Base-by-base conservation (phyloP, 2,329 filamentous ascomycete genomes). In the Aspergillus pseudoterreus region DNA sequence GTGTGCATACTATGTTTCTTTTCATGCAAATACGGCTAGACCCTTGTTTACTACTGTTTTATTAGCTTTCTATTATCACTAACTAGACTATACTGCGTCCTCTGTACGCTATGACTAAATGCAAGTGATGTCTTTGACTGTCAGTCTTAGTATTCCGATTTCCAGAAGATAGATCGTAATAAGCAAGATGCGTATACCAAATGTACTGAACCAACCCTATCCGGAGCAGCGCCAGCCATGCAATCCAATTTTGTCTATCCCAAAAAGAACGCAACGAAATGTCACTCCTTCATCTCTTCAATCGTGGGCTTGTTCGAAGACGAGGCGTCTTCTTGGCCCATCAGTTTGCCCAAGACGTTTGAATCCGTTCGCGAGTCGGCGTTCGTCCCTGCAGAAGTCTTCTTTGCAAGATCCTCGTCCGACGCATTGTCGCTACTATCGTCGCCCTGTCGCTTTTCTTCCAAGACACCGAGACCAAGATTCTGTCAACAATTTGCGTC, bases 401-500 rank as follows among this genome's bases (percentile, higher is more conserved):
- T 50, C 8, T 49, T 35, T 45, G 46, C 50, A 30, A 48, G 42
- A 49, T 21, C 49, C n/a, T 59, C 55, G 21, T 54, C 45, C 11
- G 57, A 60, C 14, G 53, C 57, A 4, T 64, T 61, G 6, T 53
- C 54, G 38, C 56, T 61, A 4, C 56, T 61, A 4, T 53, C 53
- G 8, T 58, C 53, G 12, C 59, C 63, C 17, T 49, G 57, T 4
- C 57, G 62, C 49, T 70, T 70, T 53, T 76, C 72, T 60, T 74
- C 70, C 17, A 77, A 58, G 5, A 77, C 74, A 9, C 74, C 74
- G 10, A 77, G 57, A 5, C 73, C 72, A 43, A 77, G 63, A 51
- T 76, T 71, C 71, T 74, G 38, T 43, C 52, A 35, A 47, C 14
- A 3, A 45, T 30, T 11, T 49, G 39, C 33, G 36, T 32, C 21